Base-by-base conservation (phyloP, 2,329 filamentous ascomycete species). In the Ophiostoma tasmaniense region DNA sequence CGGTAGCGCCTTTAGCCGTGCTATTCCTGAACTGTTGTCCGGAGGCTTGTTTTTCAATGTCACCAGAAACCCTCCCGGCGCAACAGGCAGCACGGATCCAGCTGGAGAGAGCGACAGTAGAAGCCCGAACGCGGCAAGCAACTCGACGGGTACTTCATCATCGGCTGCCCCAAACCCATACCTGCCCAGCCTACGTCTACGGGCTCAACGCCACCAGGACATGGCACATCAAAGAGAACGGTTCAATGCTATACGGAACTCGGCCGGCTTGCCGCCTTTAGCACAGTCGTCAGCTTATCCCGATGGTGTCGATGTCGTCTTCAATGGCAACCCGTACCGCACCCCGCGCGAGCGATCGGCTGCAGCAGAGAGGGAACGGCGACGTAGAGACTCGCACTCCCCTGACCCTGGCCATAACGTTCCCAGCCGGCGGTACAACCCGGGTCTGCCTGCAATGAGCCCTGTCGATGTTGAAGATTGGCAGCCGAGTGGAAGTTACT, bases 191-290 rank as follows among this genome's bases (percentile, higher is more conserved):
- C 61, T 64, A 22, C 33, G 33, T 0, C 61, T 39, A n/a, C 61
- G 61, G 61, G 30, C 14, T 25, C 66, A 45, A 13, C 66, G 33
- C 2, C 11, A 11, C 13, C 66, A 62, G 28, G 30, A 30, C 28
- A 17, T 62, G 59, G 2, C n/a, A 4, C 14, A 13, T 25, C 28
- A 73, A 72, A 68, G 72, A 14, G 73, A 74, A 6, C 74, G 76
- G 0, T 71, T 76, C 5, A 73, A 74, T 33, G 68, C 73, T 0
- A 75, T 77, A 64, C 73, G 75, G 22, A 73, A 71, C 20, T 22
- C 72, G n/a, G 70, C 69, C 30, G 71, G 67, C 33, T 25, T 68
- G n/a, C 64, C 67, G 6, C 25, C 68, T 20, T 4, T 6, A 33
- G 28, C 61, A 14, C 17, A 33, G 5, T 33, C 68, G 28, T 33